Base-by-base conservation (phyloP, 441 rosid species). In the Gossypium davidsonii region DNA sequence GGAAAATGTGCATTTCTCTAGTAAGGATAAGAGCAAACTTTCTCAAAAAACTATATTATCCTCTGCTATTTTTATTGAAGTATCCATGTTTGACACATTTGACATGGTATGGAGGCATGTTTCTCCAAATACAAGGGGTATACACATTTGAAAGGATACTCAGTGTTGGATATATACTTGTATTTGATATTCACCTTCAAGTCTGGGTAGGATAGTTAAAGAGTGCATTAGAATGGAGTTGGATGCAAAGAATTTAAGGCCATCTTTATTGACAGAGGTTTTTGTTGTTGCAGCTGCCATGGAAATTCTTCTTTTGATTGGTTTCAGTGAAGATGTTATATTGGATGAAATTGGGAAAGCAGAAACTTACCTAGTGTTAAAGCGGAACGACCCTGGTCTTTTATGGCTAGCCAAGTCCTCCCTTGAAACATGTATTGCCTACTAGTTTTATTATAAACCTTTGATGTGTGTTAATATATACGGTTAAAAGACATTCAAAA, bases 391-490 rank as follows among this genome's bases (percentile, higher is more conserved):
- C 79, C 97, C 89, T 10, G 98, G 97, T 44, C 81, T 96, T 60
- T 75, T 93, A 85, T 96, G 98, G 99, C 94, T 96, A 62, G 97
- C 91, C 26, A 93, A 90, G 76, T 86, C 98, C 69, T 84, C 87
- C 74, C 84, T 95, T 0, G 96, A 91, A 80, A 77, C 91, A 2
- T 78, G 78, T 72, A 71, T 78, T 59, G 80, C 84, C 42, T 74
- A 73, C 68, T 82, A 88, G 86, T 73, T 46, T 1, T 31, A n/a
- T 31, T 23, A 14, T 39, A 23, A 26, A 28, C 17, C 20, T 39
- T 4, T 28, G 23, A 63, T 52, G 7, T 42, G 61, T 46, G 46
- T 21, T 57, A 21, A 58, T 17, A 8, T 25, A 5, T 28, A 59
- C 0, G 18, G 17, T 11, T 58, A 10, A 56, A 57, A 70, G 67